These are phyloP conservation scores for Herpetospermum pedunculosum DNA, from an alignment of 306 rosid species.

Conservation along the genomic window DNA sequence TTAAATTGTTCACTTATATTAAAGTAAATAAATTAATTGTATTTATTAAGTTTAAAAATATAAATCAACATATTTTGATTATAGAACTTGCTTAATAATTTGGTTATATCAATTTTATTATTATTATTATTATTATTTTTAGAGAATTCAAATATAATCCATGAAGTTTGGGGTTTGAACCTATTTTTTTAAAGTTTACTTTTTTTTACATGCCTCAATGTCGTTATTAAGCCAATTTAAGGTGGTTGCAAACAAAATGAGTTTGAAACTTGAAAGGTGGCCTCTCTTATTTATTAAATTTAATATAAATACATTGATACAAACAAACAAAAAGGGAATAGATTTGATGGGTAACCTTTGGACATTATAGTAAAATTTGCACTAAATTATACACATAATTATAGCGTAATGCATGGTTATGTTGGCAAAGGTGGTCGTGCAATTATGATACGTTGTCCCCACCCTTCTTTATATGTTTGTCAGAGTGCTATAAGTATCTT, in stretches of 20 bases:
- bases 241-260: not conserved
- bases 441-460: conserved; percentile 1
- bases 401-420: conserved; percentile 12
- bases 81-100: too few relatives aligned
- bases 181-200: not conserved
- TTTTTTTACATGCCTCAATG: not conserved
- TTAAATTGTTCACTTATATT: too few relatives aligned
- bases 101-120: too few relatives aligned
- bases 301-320: not conserved
- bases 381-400: conserved; percentile 1
- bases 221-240: not conserved
- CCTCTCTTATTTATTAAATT: not conserved
- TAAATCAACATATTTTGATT: too few relatives aligned
- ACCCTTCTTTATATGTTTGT: not conserved
- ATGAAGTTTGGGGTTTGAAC: not conserved
- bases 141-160: not conserved
- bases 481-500: not conserved
- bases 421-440: conserved; percentile 5
- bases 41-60: too few relatives aligned
- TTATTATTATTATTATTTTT: too few relatives aligned
- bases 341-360: not conserved
- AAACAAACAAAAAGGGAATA: not conserved
- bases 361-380: not conserved
- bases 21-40: too few relatives aligned
- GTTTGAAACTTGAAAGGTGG: too few relatives aligned